Evolutionary conservation across 305 asterid species (phyloP), one percentile per base, ranked within the genome.

Genomic region (Fraxinus nigra): DNA sequence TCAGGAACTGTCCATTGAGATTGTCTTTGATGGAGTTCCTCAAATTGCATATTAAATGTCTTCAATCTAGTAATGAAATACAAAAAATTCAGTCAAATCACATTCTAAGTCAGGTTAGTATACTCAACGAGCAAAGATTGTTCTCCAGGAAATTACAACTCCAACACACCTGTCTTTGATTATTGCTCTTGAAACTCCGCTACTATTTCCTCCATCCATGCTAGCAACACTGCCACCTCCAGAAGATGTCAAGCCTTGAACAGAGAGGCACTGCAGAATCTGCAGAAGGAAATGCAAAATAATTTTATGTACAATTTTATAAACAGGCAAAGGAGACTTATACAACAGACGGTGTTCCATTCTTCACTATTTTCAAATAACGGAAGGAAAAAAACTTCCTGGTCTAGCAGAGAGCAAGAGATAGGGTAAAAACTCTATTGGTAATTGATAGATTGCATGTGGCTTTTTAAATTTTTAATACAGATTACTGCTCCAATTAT

Each of bases 1-100:
- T 97, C 99, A 0, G 99, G 98, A 81, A 97, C 98, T 7, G 99
- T 97, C 99, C 99, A 97, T 82, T 94, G 98, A 87, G 93, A 88
- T 85, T 97, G 99, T 87, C 93, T 92, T 88, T 93, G 99, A 89
- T 97, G 99, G 89, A 97, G 95, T 86, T 97, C 99, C 86, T 97
- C 99, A 80, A 97, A 97, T 86, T 91, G 97, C 80, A 88, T 80
- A 86, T 97, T 97, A 81, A 97, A 94, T n/a, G 91, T 89, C 91
- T 95, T 97, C 86, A 94, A 87, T 83, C 98, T 95, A 89, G 70
- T 46, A 20, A 82, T 78, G 51, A 24, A 67, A 74, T 72, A 63
- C 54, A 70, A 69, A 28, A 54, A 43, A 81, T 73, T 78, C n/a
- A 82, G 73, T 78, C 61, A 34, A 82, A 74, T 76, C 70, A 72